Conservation (phyloP, 73 alveolate genomes). For the Paramecium bursaria region DNA sequence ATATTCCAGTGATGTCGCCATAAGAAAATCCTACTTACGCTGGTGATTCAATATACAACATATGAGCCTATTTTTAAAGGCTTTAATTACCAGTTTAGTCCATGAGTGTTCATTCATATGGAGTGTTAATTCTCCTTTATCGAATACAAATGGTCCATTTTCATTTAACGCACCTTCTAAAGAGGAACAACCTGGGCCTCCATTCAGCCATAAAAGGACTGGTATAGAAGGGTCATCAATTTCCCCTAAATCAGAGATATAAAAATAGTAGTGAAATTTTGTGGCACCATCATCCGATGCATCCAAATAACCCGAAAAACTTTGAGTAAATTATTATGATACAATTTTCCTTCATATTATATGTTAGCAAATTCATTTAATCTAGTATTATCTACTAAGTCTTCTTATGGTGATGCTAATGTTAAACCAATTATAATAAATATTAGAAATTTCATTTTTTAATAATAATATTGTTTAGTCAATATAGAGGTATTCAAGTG, state of each 20-base stretch:
- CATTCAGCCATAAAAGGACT: constrained; percentile 91
- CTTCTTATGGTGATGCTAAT: constrained; percentile 20
- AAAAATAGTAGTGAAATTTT: constrained; percentile 32
- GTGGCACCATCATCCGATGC: constrained; percentile 36
- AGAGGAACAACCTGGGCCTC: constrained; percentile 98
- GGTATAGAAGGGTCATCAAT: constrained; percentile 4
- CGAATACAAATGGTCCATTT: constrained; percentile 85
- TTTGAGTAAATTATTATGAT: no score
- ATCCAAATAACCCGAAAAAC: constrained; percentile 31
- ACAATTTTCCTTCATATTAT: background rate
- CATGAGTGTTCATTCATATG: constrained; percentile 30
- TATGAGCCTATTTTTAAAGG: constrained; percentile 55
- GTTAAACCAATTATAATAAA: background rate
- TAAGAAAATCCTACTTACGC: constrained; percentile 90
- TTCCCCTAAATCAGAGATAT: constrained; percentile 34
- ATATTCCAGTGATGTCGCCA: constrained; percentile 86
- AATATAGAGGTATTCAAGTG: no score
- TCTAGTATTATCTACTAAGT: background rate
- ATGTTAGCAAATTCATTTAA: background rate
- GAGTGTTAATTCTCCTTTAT: constrained; percentile 4
- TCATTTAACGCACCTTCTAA: constrained; percentile 84
- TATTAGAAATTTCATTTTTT: constrained; percentile 25
- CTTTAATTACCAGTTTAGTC: constrained; percentile 71
- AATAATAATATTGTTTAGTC: no score
- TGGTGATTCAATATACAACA: constrained; percentile 50